These are phyloP conservation scores for Solanum phureja DNA, from an alignment of 257 asterid genomes.

Conservation along the genomic window DNA sequence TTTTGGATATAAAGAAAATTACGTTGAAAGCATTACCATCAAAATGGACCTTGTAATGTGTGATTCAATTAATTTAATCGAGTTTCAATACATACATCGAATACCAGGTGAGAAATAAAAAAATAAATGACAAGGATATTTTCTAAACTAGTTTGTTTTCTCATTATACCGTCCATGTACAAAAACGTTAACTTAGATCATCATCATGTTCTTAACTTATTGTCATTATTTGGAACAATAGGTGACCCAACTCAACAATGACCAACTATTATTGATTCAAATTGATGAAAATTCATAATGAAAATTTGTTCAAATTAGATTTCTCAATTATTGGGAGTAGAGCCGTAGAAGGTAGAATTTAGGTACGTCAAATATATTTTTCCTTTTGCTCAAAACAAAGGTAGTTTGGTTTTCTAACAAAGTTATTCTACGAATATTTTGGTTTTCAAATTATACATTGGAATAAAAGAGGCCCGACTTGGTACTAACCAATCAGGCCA, in stretches of 20 bases:
- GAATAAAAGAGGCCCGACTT: no score
- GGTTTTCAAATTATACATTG: no score
- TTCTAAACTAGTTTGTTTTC: no score
- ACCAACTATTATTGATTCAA: not conserved
- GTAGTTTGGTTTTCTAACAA: not conserved
- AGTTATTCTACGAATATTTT: no score
- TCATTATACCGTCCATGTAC: not conserved
- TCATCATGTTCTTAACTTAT: not conserved
- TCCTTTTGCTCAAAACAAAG: not conserved
- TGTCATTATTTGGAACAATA: not conserved
- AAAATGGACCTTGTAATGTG: not conserved
- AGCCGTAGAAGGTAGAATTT: not conserved
- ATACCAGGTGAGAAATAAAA: no score
- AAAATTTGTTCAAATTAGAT: not conserved
- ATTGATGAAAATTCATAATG: not conserved
- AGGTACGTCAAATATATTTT: not conserved
- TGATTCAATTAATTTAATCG: not conserved
- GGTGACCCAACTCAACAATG: not conserved
- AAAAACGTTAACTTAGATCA: not conserved
- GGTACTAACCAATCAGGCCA: no score
- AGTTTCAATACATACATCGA: no score
- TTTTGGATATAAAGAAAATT: not conserved
- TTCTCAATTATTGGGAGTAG: not conserved
- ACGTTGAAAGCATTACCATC: not conserved
- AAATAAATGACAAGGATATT: no score